Evolutionary conservation across 257 asterid genomes (phyloP).

Genomic region (Cruciata laevipes): DNA sequence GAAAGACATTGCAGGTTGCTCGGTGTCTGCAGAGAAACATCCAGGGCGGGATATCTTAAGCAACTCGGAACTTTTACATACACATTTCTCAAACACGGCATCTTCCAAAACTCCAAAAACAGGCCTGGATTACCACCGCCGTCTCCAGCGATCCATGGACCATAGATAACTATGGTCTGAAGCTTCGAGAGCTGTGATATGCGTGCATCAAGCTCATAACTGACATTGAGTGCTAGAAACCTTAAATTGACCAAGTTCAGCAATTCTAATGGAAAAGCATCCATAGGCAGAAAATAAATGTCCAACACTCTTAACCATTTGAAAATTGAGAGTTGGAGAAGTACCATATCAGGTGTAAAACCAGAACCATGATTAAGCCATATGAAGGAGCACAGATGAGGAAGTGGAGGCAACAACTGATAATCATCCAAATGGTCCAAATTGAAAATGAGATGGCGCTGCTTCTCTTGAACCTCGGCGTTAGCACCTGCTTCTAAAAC

Average conservation of each 20-base stretch:
- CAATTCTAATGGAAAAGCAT: neutral
- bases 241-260: constrained; percentile 2
- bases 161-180: constrained; percentile 24
- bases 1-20: constrained; percentile 21
- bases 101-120: neutral
- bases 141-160: constrained; percentile 6
- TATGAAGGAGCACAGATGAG: neutral
- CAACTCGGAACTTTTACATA: constrained; percentile 12
- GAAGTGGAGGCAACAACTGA: constrained; percentile 14
- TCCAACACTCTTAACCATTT: constrained; percentile 29
- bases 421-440: constrained; percentile 3
- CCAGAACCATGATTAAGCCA: neutral
- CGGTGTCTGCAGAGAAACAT: neutral
- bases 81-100: constrained; percentile 25
- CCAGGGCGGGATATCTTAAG: neutral
- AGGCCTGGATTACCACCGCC: neutral
- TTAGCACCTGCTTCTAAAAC: neutral
- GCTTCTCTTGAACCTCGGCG: neutral
- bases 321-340: constrained; percentile 6
- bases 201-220: constrained; percentile 13
- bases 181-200: constrained; percentile 13
- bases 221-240: neutral
- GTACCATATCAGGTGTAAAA: neutral
- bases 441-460: constrained; percentile 17
- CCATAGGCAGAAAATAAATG: constrained; percentile 14